Evolutionary conservation across 768 basidiomycete genomes (phyloP).

Genomic region (Austroboletus festivus): DNA sequence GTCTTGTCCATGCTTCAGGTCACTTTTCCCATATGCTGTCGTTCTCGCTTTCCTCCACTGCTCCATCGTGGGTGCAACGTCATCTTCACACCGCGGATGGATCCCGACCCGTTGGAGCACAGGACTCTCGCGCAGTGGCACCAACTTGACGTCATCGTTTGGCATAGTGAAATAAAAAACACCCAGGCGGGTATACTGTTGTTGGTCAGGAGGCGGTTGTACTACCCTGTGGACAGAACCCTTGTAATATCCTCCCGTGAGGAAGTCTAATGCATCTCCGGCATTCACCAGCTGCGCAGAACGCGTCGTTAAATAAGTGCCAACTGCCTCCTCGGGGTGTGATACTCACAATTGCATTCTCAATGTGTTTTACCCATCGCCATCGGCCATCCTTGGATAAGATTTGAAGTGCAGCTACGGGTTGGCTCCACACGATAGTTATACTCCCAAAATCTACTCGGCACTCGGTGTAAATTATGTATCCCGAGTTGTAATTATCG

Average conservation of each 20-base stretch:
- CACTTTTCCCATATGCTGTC: constrained; percentile 47
- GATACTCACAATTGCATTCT: constrained; percentile 49
- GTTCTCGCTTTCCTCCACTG: constrained; percentile 52
- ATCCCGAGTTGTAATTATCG: too few species aligned
- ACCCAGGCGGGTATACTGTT: constrained; percentile 47
- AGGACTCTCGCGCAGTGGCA: constrained; percentile 45
- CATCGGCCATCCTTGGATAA: constrained; percentile 49
- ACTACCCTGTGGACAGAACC: constrained; percentile 62
- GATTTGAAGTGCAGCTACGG: constrained; percentile 57
- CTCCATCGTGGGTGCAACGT: constrained; percentile 48
- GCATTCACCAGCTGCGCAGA: constrained; percentile 52
- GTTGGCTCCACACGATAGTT: constrained; percentile 60
- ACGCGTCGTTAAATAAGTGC: neutral
- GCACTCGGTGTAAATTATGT: neutral
- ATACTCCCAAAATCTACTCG: constrained; percentile 52
- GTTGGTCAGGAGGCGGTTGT: constrained; percentile 56
- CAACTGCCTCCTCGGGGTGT: neutral
- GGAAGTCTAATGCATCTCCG: constrained; percentile 57
- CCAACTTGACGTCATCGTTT: constrained; percentile 47
- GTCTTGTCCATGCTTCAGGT: constrained; percentile 39
- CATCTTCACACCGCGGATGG: constrained; percentile 35
- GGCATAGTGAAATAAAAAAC: constrained; percentile 56
- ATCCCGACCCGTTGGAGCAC: constrained; percentile 47
- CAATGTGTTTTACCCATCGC: constrained; percentile 57
- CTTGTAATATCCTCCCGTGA: constrained; percentile 58